Conservation (phyloP, 352 stramenopile genomes). For the Pythium biforme region DNA sequence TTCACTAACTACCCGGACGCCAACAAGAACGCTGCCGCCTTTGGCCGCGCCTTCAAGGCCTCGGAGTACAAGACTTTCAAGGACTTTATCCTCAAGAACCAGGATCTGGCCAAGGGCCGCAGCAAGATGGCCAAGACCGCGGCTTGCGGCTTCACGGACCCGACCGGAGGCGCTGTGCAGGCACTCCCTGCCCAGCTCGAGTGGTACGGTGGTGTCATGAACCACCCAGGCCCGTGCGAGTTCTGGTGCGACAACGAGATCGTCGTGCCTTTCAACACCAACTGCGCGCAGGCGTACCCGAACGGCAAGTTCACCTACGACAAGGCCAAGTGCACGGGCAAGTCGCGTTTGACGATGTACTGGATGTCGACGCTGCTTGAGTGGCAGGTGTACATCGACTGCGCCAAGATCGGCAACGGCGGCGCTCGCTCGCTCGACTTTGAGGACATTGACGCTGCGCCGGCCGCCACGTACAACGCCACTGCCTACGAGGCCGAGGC, state of each 20-base stretch:
- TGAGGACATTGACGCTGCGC: background rate
- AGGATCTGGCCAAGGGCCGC: slow-evolving; percentile 28
- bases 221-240: slow-evolving; percentile 46
- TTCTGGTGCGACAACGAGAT: slow-evolving; percentile 39
- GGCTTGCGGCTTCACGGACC: slow-evolving; percentile 46
- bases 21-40: background rate
- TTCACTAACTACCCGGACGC: slow-evolving; percentile 1
- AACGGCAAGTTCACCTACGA: slow-evolving; percentile 37
- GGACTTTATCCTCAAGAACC: slow-evolving; percentile 37
- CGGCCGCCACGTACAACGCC: slow-evolving; percentile 5
- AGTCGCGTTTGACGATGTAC: slow-evolving; percentile 42
- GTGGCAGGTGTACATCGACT: slow-evolving; percentile 51
- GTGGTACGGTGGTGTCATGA: slow-evolving; percentile 36
- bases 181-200: slow-evolving; percentile 36
- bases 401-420: slow-evolving; percentile 11
- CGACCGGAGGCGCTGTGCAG: slow-evolving; percentile 25
- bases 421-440: slow-evolving; percentile 14
- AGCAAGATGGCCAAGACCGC: slow-evolving; percentile 13
- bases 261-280: slow-evolving; percentile 30
- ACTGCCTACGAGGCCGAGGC: background rate
- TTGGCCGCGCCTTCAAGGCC: slow-evolving; percentile 28
- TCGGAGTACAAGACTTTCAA: slow-evolving; percentile 50
- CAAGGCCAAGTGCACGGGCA: slow-evolving; percentile 32
- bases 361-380: slow-evolving; percentile 50
- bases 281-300: slow-evolving; percentile 35